A percentile compares a stretch with the other conserved stretches of the same genome.
These are phyloP conservation scores for Podila epicladia DNA, from an alignment of 192 early-diverging fungal species.

Conservation along the genomic window DNA sequence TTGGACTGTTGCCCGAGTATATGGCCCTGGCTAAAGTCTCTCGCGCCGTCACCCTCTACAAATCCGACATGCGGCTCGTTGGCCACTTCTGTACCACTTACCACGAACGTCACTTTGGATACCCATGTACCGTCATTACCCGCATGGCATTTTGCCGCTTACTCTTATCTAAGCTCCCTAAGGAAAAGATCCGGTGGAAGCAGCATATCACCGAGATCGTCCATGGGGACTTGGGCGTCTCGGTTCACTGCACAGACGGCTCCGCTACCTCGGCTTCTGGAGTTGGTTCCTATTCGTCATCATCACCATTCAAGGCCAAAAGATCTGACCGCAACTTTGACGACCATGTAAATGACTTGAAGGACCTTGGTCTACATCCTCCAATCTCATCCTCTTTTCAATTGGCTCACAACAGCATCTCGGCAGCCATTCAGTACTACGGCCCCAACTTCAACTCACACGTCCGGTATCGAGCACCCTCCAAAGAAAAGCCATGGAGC, in stretches of 20 bases:
- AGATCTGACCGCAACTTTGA: neutral
- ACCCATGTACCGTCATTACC: neutral
- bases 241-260: neutral
- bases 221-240: neutral
- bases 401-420: neutral
- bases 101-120: conserved; percentile 1
- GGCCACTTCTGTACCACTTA: neutral
- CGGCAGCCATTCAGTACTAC: neutral
- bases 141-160: neutral
- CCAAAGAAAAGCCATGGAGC: neutral
- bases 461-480: neutral
- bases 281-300: neutral
- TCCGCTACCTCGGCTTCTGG: neutral
- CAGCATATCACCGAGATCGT: neutral
- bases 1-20: neutral
- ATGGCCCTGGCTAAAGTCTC: neutral
- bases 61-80: neutral
- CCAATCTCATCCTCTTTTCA: neutral
- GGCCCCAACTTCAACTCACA: neutral
- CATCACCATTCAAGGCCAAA: neutral
- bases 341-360: neutral
- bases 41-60: neutral
- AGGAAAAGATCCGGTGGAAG: neutral
- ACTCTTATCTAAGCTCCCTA: neutral
- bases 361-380: neutral